Percentiles rank a stretch among this genome's conserved stretches.
These are phyloP conservation scores for Hondaea fermentalgiana DNA, from an alignment of 108 stramenopile genomes.

Conservation along the genomic window DNA sequence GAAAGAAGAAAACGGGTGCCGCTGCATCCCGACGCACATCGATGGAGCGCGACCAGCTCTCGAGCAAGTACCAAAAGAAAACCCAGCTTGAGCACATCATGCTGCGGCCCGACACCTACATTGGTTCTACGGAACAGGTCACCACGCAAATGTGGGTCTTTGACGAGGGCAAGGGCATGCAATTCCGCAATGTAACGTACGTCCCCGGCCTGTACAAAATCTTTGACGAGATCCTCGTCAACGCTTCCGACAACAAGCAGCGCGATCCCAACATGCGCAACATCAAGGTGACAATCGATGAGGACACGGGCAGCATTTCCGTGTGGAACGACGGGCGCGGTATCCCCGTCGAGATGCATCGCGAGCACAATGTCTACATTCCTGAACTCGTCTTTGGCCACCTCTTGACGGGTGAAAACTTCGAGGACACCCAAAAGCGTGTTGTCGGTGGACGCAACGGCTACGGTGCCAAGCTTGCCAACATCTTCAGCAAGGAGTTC, in stretches of 20 bases:
- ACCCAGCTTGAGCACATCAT: constrained; percentile 97
- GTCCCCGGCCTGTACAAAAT: constrained; percentile 96
- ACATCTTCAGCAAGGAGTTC: constrained; percentile 84
- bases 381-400: constrained; percentile 97
- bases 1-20: not conserved
- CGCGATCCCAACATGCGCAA: constrained; percentile 86
- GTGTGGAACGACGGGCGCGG: constrained; percentile 85
- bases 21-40: not conserved
- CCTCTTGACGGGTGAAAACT: constrained; percentile 91
- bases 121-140: constrained; percentile 71
- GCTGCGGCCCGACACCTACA: constrained; percentile 95
- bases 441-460: constrained; percentile 97
- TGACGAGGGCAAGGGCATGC: constrained; percentile 56
- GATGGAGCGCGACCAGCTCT: constrained; percentile 14
- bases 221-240: constrained; percentile 99
- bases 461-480: constrained; percentile 97
- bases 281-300: constrained; percentile 75
- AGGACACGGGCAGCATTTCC: constrained; percentile 63
- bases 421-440: constrained; percentile 88
- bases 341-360: constrained; percentile 52
- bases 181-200: constrained; percentile 66
- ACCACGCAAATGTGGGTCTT: constrained; percentile 85
- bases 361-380: constrained; percentile 52
- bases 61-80: constrained; percentile 76
- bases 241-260: constrained; percentile 99